Evolutionary conservation across 306 rosid genomes (phyloP).

Genomic region (Vigna nakashimae): DNA sequence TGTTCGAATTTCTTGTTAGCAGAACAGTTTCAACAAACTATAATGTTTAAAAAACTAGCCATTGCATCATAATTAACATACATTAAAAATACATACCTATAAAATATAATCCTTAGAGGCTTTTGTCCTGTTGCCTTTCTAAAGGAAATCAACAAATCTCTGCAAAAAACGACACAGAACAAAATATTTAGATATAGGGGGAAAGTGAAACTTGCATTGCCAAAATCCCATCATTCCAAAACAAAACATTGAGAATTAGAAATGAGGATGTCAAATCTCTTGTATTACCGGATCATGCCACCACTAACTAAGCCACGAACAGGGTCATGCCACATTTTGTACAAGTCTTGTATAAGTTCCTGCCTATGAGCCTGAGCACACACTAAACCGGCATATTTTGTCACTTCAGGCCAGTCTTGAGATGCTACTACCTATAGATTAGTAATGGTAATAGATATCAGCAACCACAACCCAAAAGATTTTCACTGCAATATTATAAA

Average conservation of each 20-base stretch:
- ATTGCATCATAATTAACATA: slow-evolving; percentile 25
- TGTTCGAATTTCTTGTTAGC: slow-evolving; percentile 41
- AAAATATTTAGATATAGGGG: slow-evolving; percentile 20
- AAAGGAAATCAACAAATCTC: slow-evolving; percentile 92
- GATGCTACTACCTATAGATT: slow-evolving; percentile 92
- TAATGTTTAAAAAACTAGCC: neutral
- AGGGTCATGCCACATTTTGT: slow-evolving; percentile 95
- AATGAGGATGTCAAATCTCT: neutral
- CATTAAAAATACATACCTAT: slow-evolving; percentile 55
- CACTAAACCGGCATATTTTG: slow-evolving; percentile 93
- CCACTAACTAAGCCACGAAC: slow-evolving; percentile 78
- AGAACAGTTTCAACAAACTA: slow-evolving; percentile 10
- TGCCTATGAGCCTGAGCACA: slow-evolving; percentile 97
- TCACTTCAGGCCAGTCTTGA: slow-evolving; percentile 98
- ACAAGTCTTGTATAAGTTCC: slow-evolving; percentile 92
- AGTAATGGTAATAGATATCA: slow-evolving; percentile 41
- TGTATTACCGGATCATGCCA: slow-evolving; percentile 85
- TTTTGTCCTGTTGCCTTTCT: slow-evolving; percentile 94
- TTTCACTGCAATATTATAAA: neutral
- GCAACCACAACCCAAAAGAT: slow-evolving; percentile 33
- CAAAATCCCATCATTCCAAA: slow-evolving; percentile 8
- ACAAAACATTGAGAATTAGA: neutral
- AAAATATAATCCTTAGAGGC: slow-evolving; percentile 91
- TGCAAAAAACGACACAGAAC: slow-evolving; percentile 44
- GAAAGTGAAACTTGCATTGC: slow-evolving; percentile 22